phyloP scores from a whole-genome alignment of 1,139 yeast genomes.

The Kazachstania sp. region DNA sequence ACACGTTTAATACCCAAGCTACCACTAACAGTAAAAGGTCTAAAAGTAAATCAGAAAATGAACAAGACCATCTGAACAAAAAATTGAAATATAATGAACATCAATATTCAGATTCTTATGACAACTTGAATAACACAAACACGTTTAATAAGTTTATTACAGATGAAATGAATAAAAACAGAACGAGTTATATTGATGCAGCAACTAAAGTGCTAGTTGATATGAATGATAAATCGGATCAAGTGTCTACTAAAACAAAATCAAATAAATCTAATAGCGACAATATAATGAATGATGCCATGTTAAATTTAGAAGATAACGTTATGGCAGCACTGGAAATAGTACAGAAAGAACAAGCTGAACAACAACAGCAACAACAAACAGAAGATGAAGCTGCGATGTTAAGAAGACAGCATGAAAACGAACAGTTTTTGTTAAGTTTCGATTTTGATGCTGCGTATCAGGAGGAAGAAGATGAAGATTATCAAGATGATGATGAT shows the following conservation, averaged over 20 bases:
- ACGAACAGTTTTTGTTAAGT: constrained; percentile 5
- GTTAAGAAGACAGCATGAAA: constrained; percentile 3
- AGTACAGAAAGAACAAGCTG: constrained; percentile 36
- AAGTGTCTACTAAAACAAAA: neutral
- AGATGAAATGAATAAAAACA: constrained; percentile 16
- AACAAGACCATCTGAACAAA: neutral
- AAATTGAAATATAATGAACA: constrained; percentile 7
- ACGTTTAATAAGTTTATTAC: constrained; percentile 21
- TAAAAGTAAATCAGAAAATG: neutral
- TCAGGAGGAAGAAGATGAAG: constrained; percentile 13
- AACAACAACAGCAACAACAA: constrained; percentile 4
- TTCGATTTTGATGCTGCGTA: constrained; percentile 12
- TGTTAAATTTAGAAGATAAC: constrained; percentile 37
- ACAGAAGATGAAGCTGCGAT: constrained; percentile 1
- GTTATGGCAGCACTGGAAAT: constrained; percentile 63
- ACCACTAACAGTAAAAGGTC: neutral
- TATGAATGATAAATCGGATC: neutral
- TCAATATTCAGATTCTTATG: constrained; percentile 4
- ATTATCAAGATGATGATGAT: constrained; percentile 7
- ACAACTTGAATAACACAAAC: constrained; percentile 11
- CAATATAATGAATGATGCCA: constrained; percentile 28
- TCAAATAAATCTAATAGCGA: constrained; percentile 10
- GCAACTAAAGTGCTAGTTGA: constrained; percentile 11
- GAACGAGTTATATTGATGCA: constrained; percentile 16
- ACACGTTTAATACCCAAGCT: neutral